A percentile compares a stretch with the other conserved stretches of the same genome.
Evolutionary conservation across 2,329 filamentous ascomycete species (phyloP).

Genomic region (Didymellaceae sp.): DNA sequence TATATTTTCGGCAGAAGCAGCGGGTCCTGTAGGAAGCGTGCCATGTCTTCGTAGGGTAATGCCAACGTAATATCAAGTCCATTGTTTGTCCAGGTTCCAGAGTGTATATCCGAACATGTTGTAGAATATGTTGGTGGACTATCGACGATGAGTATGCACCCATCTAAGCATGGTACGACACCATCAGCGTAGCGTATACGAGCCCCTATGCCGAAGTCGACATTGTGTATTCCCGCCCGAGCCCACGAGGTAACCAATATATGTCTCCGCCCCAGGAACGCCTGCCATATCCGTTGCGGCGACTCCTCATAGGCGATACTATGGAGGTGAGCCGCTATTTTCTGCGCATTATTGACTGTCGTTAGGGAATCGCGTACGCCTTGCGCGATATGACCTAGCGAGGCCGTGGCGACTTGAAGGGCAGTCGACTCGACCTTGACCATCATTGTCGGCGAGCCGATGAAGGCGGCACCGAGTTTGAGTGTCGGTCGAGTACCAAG

Average conservation of each 20-base stretch:
- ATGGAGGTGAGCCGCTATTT: slow-evolving; percentile 12
- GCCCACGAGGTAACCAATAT: slow-evolving; percentile 19
- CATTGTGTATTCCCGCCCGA: slow-evolving; percentile 9
- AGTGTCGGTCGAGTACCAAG: slow-evolving; percentile 9
- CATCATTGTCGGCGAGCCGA: slow-evolving; percentile 16
- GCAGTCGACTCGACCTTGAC: slow-evolving; percentile 15
- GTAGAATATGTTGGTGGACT: not conserved
- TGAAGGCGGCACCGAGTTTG: slow-evolving; percentile 5
- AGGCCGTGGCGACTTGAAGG: not conserved
- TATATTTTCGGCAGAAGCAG: slow-evolving; percentile 7
- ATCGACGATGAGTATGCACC: slow-evolving; percentile 12
- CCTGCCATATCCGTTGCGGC: slow-evolving; percentile 17
- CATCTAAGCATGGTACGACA: slow-evolving; percentile 11
- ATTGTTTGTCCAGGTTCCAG: not conserved
- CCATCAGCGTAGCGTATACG: slow-evolving; percentile 16
- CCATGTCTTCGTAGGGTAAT: slow-evolving; percentile 6
- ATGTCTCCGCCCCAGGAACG: slow-evolving; percentile 13
- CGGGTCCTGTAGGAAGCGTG: slow-evolving; percentile 5
- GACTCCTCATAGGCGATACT: slow-evolving; percentile 19
- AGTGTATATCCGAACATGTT: too few relatives aligned
- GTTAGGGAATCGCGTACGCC: not conserved
- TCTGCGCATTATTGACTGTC: slow-evolving; percentile 7
- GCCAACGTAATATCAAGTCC: slow-evolving; percentile 6
- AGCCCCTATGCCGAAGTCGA: slow-evolving; percentile 14
- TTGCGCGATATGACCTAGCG: not conserved